Evolutionary conservation across 2,329 filamentous ascomycete genomes (phyloP).

Genomic region (Exophiala alcalophila): DNA sequence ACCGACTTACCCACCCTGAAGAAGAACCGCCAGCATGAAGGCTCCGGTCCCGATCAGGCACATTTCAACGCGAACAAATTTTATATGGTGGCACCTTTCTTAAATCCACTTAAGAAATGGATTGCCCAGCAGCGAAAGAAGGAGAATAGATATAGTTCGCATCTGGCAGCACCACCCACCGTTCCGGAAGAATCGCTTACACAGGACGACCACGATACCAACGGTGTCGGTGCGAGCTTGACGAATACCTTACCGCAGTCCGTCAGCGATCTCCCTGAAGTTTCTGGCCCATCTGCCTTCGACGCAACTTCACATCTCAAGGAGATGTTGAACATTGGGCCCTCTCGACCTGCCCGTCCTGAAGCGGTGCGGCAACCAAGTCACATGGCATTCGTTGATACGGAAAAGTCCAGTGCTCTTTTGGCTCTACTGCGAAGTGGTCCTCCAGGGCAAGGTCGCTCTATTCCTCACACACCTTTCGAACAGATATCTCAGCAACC

Average conservation of each 20-base stretch:
- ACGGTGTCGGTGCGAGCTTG: conserved; percentile 24
- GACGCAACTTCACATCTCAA: conserved; percentile 55
- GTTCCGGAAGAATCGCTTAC: conserved; percentile 24
- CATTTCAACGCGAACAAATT: conserved; percentile 76
- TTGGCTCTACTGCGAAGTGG: conserved; percentile 54
- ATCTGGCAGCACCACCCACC: conserved; percentile 37
- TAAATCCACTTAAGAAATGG: conserved; percentile 84
- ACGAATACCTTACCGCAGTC: conserved; percentile 23
- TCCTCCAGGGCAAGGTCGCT: conserved; percentile 33
- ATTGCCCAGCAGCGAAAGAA: conserved; percentile 77
- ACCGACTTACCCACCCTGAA: conserved; percentile 80
- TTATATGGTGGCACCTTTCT: conserved; percentile 96
- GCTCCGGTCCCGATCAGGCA: conserved; percentile 47
- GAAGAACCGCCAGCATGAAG: conserved; percentile 66
- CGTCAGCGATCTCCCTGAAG: conserved; percentile 43
- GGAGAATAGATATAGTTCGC: conserved; percentile 56
- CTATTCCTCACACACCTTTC: conserved; percentile 50
- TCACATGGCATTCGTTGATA: conserved; percentile 33
- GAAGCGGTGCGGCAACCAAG: conserved; percentile 18
- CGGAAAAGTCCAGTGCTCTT: conserved; percentile 51
- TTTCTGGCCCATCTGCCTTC: conserved; percentile 32
- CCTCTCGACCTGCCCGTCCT: conserved; percentile 18
- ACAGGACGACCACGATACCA: conserved; percentile 27
- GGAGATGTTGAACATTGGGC: conserved; percentile 42
- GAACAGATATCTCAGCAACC: conserved; percentile 54